Evolutionary conservation across 129 eudicot genomes (phyloP), one percentile per base, ranked within the genome.

Genomic region (Flaveria bidentis): DNA sequence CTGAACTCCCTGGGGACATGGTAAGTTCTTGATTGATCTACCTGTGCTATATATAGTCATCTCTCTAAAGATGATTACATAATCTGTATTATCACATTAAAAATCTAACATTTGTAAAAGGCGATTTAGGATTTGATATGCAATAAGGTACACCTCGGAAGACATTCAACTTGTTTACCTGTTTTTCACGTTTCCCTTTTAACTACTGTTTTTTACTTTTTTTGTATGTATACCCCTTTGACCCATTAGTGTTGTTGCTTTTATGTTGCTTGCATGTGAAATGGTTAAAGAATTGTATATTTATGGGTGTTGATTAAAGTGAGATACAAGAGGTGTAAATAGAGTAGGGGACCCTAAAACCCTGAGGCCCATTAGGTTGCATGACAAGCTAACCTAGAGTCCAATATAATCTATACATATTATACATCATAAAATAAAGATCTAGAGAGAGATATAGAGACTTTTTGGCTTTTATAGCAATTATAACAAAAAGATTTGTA

Each of bases 1-100:
- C 93, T 80, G 96, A 95, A 82, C 96, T 95, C 82, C 99, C 99
- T 18, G 99, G 99, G 15, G 99, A 95, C 79, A 95, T 95, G 85
- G 99, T 95, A 80, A 76, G 33, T 72, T 64, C 14, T 22, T 44
- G 12, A 67, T 61, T 25, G 6, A 10, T 44, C 78, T 51, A 20
- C 61, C 20, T 42, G 8, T 12, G 14, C 25, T 39, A 16, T 36
- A n/a, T 41, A 14, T 36, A 47, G 14, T 15, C 2, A 16, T 57
- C 1, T 28, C 45, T 23, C 44, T 14, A 39, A 2, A 58, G 12
- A 61, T 62, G 67, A 62, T 25, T 62, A 30, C 17, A 15, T 25
- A 62, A 13, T 25, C 44, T 28, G 36, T 30, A 30, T 25, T 25
- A 2, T 30, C 28, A 62, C 3, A 36, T 5, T 4, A 36, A 36